Conservation (phyloP, 2,329 filamentous ascomycete genomes). For the Taxawa tesnikishii region DNA sequence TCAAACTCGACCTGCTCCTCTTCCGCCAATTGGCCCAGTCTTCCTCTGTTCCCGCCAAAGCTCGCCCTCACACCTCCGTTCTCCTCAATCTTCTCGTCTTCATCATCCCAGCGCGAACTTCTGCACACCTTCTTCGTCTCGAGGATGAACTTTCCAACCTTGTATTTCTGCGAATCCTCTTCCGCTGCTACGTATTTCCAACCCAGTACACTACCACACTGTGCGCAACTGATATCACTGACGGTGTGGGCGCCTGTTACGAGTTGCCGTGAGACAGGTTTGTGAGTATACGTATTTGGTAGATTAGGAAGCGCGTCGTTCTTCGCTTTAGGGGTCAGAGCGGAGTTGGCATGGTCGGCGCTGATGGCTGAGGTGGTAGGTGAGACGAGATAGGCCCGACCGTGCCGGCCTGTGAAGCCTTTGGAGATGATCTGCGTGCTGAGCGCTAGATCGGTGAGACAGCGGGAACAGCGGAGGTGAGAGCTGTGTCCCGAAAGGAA, state of each 20-base stretch:
- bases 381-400: conserved; percentile 50
- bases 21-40: background rate
- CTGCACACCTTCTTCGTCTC: conserved; percentile 45
- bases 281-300: conserved; percentile 46
- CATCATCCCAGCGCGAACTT: conserved; percentile 39
- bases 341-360: conserved; percentile 5
- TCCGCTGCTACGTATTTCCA: conserved; percentile 55
- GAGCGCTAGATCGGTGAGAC: conserved; percentile 46
- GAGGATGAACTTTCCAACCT: conserved; percentile 55
- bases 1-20: conserved; percentile 44
- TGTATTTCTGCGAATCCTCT: conserved; percentile 50
- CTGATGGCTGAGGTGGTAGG: conserved; percentile 21
- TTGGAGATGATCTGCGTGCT: conserved; percentile 50
- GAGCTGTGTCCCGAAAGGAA: conserved; percentile 37
- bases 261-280: conserved; percentile 43
- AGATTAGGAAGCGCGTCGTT: conserved; percentile 26
- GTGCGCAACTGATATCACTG: conserved; percentile 44
- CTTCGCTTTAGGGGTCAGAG: conserved; percentile 11
- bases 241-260: conserved; percentile 54
- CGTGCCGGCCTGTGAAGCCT: conserved; percentile 53
- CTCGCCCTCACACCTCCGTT: conserved; percentile 6
- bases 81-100: conserved; percentile 13
- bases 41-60: background rate
- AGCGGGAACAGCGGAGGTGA: conserved; percentile 46
- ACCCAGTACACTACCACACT: conserved; percentile 44